These are phyloP conservation scores for Scenedesmus sp. DNA, from an alignment of 163 green algal species.

Conservation along the genomic window DNA sequence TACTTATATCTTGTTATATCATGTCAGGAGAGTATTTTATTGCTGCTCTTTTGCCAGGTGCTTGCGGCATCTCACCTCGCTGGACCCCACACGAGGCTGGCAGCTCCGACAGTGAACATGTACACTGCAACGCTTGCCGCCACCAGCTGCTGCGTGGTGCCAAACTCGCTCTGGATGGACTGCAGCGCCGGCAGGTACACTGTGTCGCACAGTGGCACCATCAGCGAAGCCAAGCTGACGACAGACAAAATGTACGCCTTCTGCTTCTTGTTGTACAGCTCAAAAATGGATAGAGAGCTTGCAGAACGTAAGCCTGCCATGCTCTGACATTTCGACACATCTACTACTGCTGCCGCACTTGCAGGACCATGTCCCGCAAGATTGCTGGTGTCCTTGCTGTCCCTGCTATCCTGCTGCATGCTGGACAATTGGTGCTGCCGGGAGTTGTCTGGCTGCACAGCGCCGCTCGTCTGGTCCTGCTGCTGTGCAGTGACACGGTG, in stretches of 20 bases:
- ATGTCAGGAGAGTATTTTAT: no score
- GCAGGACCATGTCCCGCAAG: not conserved
- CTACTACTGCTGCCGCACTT: not conserved
- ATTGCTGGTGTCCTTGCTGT: not conserved
- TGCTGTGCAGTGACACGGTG: not conserved
- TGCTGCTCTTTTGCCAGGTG: no score
- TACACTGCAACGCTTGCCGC: constrained; percentile 33
- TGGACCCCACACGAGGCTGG: constrained; percentile 26
- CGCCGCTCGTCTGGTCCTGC: not conserved
- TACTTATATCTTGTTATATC: no score
- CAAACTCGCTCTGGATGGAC: not conserved
- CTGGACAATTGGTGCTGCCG: not conserved
- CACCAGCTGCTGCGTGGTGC: constrained; percentile 21
- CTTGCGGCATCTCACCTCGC: no score
- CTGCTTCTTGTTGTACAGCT: not conserved
- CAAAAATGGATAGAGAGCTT: constrained; percentile 7
- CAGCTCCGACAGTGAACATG: constrained; percentile 26
- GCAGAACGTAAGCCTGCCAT: not conserved
- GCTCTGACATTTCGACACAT: not conserved
- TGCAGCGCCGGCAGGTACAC: constrained; percentile 20
- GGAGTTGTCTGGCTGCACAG: not conserved
- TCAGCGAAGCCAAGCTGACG: not conserved
- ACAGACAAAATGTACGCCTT: not conserved
- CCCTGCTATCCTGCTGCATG: not conserved
- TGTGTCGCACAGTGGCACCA: constrained; percentile 36